phyloP scores from a whole-genome alignment of 331 rosid species.

The Prunus yedoensis region DNA sequence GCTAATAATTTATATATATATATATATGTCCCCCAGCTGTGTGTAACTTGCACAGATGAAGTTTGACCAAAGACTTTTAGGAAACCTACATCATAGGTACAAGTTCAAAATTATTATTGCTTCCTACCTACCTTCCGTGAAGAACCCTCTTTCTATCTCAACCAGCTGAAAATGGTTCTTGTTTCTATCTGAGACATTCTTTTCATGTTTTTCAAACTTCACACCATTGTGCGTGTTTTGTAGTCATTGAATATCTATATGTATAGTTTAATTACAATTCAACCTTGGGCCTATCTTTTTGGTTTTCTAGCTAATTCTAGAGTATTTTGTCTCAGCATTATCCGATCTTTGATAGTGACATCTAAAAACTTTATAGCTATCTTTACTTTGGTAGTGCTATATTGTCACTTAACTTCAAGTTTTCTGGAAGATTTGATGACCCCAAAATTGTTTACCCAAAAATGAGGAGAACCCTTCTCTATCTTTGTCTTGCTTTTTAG shows the following conservation, averaged over 20 bases:
- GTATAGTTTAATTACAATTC: background rate
- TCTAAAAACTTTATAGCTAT: background rate
- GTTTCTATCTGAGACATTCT: background rate
- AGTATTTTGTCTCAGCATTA: constrained; percentile 8
- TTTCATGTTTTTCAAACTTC: background rate
- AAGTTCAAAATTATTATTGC: background rate
- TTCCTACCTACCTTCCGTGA: constrained; percentile 29
- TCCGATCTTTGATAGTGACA: constrained; percentile 8
- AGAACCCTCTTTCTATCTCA: constrained; percentile 18
- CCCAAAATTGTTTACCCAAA: background rate
- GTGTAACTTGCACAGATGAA: background rate
- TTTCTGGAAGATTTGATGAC: background rate
- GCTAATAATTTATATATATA: background rate
- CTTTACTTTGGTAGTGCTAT: background rate
- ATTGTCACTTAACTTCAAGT: background rate
- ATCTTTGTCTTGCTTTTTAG: background rate
- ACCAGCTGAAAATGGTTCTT: background rate
- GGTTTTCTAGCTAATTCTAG: background rate
- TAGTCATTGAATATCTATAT: too few species aligned
- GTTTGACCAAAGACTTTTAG: constrained; percentile 11
- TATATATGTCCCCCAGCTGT: background rate
- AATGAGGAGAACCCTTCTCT: constrained; percentile 7
- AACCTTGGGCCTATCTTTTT: constrained; percentile 20
- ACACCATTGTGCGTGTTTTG: too few species aligned
- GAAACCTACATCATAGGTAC: background rate